Conservation (phyloP, 129 eudicot genomes). For the Tanacetum coccineum region DNA sequence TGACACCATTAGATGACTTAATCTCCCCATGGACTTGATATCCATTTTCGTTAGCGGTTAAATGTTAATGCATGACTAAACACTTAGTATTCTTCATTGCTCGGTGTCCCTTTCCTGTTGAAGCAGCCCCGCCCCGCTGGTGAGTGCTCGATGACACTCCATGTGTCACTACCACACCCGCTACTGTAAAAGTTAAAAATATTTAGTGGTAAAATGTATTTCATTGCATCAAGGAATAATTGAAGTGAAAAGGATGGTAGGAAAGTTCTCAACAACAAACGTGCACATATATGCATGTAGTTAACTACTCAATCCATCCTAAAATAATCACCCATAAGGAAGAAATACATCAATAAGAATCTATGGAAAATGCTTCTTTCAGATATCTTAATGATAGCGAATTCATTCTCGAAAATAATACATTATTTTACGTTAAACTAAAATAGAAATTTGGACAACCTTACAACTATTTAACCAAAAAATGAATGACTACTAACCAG, state of each 20-base stretch:
- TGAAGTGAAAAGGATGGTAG: not conserved
- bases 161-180: conserved; percentile 79
- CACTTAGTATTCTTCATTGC: conserved; percentile 41
- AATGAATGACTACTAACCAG: too few relatives aligned
- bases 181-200: conserved; percentile 33
- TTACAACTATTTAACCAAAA: too few relatives aligned
- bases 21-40: conserved; percentile 67
- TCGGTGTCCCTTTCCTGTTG: conserved; percentile 25
- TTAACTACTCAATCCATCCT: too few relatives aligned
- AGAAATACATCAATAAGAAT: too few relatives aligned
- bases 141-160: conserved; percentile 83
- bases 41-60: conserved; percentile 52
- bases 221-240: not conserved
- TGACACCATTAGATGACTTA: conserved; percentile 49
- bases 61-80: conserved; percentile 46
- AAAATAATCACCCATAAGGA: too few relatives aligned
- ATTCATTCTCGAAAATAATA: too few relatives aligned
- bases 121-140: conserved; percentile 48
- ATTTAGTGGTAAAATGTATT: not conserved
- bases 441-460: too few relatives aligned
- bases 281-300: too few relatives aligned
- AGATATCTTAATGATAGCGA: too few relatives aligned
- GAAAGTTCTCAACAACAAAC: too few relatives aligned
- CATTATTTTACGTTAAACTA: too few relatives aligned
- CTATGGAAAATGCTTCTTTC: too few relatives aligned